Evolutionary conservation across 2,329 filamentous ascomycete genomes (phyloP).

Genomic region (Verticillium albo-atrum): DNA sequence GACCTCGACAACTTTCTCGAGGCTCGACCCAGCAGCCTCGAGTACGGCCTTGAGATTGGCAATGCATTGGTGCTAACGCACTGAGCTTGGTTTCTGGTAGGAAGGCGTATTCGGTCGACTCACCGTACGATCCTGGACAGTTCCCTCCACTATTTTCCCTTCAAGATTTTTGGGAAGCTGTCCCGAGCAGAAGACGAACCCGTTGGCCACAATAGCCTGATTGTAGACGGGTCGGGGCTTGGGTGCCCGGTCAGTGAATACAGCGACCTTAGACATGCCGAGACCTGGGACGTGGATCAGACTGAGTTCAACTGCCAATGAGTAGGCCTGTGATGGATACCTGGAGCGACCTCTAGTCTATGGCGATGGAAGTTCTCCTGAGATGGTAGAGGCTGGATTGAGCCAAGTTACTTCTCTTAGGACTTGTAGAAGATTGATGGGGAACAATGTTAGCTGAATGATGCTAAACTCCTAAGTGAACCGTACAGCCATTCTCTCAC

Average conservation of each 20-base stretch:
- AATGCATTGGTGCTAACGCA: constrained; percentile 50
- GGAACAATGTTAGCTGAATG: no score
- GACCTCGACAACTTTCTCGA: constrained; percentile 65
- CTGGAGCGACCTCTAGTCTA: no score
- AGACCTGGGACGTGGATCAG: no score
- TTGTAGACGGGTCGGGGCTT: constrained; percentile 37
- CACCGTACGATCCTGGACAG: constrained; percentile 60
- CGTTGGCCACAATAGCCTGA: constrained; percentile 62
- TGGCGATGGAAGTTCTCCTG: no score
- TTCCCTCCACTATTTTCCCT: constrained; percentile 59
- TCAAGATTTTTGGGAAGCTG: constrained; percentile 60
- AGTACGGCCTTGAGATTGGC: constrained; percentile 66
- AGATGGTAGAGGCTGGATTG: no score
- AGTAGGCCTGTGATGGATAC: no score
- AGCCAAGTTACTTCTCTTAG: no score
- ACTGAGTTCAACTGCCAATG: no score
- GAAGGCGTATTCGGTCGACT: neutral
- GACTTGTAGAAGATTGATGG: no score
- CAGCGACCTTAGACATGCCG: constrained; percentile 28
- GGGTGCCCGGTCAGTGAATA: constrained; percentile 34
- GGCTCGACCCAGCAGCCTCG: constrained; percentile 59
- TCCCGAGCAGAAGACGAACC: constrained; percentile 66
- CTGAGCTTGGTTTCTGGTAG: neutral
- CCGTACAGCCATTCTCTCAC: no score
- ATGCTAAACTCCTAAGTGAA: no score